Evolutionary conservation across 2,329 filamentous ascomycete genomes (phyloP).

Genomic region (Xylariaceae sp.): DNA sequence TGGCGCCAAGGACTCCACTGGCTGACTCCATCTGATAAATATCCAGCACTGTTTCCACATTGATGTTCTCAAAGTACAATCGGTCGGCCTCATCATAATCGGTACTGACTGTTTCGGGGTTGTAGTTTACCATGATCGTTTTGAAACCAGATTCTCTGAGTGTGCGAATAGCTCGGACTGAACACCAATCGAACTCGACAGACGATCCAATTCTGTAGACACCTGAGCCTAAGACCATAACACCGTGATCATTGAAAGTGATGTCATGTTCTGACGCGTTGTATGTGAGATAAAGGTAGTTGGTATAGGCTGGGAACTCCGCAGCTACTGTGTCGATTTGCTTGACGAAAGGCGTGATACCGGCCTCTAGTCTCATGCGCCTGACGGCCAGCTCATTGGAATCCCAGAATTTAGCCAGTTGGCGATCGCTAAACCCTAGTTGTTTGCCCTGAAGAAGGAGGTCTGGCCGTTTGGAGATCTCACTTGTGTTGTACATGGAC

Average conservation of each 20-base stretch:
- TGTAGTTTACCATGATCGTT: conserved; percentile 80
- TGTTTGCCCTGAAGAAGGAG: conserved; percentile 83
- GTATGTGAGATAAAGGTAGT: conserved; percentile 96
- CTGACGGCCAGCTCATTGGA: conserved; percentile 92
- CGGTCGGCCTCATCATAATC: conserved; percentile 94
- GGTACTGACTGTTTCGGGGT: conserved; percentile 83
- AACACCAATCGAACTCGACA: conserved; percentile 99
- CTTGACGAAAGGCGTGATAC: conserved; percentile 87
- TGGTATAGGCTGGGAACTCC: conserved; percentile 90
- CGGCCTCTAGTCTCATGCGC: conserved; percentile 76
- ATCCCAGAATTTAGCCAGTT: conserved; percentile 89
- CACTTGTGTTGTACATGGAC: conserved; percentile 59
- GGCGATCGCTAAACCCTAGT: conserved; percentile 89
- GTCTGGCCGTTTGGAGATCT: conserved; percentile 59
- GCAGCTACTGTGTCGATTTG: conserved; percentile 98
- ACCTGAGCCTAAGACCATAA: conserved; percentile 95
- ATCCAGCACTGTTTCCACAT: conserved; percentile 82
- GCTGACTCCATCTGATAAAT: conserved; percentile 87
- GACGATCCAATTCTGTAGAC: conserved; percentile 97
- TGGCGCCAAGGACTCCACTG: conserved; percentile 83
- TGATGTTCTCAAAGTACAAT: conserved; percentile 96
- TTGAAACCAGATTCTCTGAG: conserved; percentile 80
- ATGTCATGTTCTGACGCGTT: conserved; percentile 86
- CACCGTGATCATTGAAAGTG: conserved; percentile 78
- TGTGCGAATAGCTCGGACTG: conserved; percentile 88